These are phyloP conservation scores for Chaetomiaceae sp. DNA, from an alignment of 2,329 filamentous ascomycete genomes.

Conservation along the genomic window DNA sequence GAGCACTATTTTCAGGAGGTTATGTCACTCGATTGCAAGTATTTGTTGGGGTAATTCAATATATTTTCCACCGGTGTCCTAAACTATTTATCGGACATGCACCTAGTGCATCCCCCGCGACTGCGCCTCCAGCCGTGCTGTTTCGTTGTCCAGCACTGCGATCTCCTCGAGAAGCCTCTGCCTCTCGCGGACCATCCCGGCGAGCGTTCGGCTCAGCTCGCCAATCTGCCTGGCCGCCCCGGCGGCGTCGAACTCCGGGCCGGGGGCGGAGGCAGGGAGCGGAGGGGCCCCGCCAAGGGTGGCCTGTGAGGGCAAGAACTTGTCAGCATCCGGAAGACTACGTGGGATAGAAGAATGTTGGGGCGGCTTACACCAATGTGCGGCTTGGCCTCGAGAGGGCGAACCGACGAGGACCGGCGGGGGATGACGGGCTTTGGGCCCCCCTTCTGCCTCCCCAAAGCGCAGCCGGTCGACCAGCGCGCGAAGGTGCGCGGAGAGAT, in stretches of 20 bases:
- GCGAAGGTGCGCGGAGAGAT: slow-evolving; percentile 1
- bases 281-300: background rate
- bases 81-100: too few relatives aligned
- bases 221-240: background rate
- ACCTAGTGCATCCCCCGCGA: background rate
- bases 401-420: background rate
- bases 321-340: background rate
- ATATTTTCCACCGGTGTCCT: too few relatives aligned
- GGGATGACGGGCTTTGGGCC: background rate
- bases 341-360: background rate
- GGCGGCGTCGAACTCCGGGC: background rate
- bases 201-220: background rate
- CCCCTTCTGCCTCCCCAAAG: background rate
- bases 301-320: background rate
- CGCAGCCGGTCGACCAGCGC: background rate
- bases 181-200: background rate
- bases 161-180: background rate
- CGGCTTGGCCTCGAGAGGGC: background rate
- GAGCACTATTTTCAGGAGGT: background rate
- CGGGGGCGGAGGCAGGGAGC: background rate
- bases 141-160: background rate
- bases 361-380: background rate
- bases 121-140: background rate
- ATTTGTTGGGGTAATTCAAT: too few relatives aligned
- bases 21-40: background rate